Evolutionary conservation across 2,329 filamentous ascomycete genomes (phyloP), one percentile per base, ranked within the genome.

Genomic region (Aspergillus phoenicis): DNA sequence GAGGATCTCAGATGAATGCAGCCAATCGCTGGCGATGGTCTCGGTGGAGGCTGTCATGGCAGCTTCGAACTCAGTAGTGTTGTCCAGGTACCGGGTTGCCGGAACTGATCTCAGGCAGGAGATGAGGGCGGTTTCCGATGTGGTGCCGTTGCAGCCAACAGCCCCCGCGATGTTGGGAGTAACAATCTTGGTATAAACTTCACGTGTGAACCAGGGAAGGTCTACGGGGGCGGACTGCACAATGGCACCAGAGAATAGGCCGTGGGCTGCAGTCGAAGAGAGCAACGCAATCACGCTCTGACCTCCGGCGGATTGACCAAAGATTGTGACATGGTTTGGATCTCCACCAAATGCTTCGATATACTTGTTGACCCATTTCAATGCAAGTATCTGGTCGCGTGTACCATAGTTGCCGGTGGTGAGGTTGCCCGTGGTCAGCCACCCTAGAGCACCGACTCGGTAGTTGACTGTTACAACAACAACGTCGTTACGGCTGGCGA

Each of bases 221-320:
- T 71, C 69, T 22, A 71, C 41, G 0, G 65, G 68, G 15, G 70
- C 65, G 0, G 70, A 72, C 51, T 73, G 70, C 13, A 68, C 64
- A 28, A 73, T 64, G 5, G 70, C 70, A 11, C 59, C 70, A 6
- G 69, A 68, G 59, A 73, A 72, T 41, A 71, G 67, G 5, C 70
- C 70, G 1, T 61, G 62, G 2, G 71, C 70, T 3, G 63, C 62
- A 6, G 61, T 62, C 2, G 70, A 72, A 17, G 68, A 71, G 8
- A 73, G 61, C 51, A 72, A 45, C 1, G 71, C 71, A 6, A 67
- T 61, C 8, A 87, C 84, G 39, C 83, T 84, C n/a, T 83, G 85
- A 2, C 79, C 86, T 11, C 75, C 75, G 11, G 75, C 73, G 6
- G 70, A 73, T 62, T 76, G 71, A 1, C 74, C 75, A 39, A 75